Conservation (phyloP, 768 basidiomycete genomes). For the Brasilioporus rufonigricans region DNA sequence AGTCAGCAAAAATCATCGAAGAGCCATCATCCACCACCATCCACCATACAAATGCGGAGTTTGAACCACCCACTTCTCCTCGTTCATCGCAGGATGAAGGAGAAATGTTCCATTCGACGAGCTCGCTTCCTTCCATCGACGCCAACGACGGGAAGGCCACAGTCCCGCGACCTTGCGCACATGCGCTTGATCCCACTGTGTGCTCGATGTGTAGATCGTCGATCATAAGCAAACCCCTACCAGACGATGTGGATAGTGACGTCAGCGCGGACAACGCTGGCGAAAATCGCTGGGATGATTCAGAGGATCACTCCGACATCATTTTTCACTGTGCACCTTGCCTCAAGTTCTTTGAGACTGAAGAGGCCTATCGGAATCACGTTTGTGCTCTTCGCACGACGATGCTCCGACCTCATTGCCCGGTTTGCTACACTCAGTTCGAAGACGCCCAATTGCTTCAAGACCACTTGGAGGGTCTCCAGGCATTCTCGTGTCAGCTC, state of each 20-base stretch:
- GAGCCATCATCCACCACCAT: background rate
- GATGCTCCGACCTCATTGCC: too few relatives aligned
- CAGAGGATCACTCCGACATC: background rate
- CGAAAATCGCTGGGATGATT: background rate
- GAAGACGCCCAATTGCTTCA: slow-evolving; percentile 16
- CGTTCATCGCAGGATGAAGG: slow-evolving; percentile 6
- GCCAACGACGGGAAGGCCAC: background rate
- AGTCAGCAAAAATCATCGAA: background rate
- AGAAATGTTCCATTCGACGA: slow-evolving; percentile 9
- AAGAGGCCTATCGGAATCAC: slow-evolving; percentile 10
- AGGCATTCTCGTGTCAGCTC: too few relatives aligned
- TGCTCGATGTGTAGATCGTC: slow-evolving; percentile 12
- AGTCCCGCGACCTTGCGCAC: background rate
- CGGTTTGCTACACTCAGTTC: too few relatives aligned
- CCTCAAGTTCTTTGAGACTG: slow-evolving; percentile 10
- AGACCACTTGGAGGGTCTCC: slow-evolving; percentile 15
- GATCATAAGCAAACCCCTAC: too few relatives aligned
- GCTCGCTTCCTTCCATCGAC: background rate
- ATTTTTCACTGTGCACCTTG: slow-evolving; percentile 16
- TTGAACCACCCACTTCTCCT: background rate
- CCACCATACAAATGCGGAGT: background rate
- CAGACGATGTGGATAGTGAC: too few relatives aligned
- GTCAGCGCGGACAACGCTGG: too few relatives aligned
- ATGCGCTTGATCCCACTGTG: background rate
- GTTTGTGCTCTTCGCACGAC: too few relatives aligned